A percentile compares a stretch with the other conserved stretches of the same genome.
Evolutionary conservation across 768 basidiomycete genomes (phyloP).

Genomic region (Suillus hirtellus): DNA sequence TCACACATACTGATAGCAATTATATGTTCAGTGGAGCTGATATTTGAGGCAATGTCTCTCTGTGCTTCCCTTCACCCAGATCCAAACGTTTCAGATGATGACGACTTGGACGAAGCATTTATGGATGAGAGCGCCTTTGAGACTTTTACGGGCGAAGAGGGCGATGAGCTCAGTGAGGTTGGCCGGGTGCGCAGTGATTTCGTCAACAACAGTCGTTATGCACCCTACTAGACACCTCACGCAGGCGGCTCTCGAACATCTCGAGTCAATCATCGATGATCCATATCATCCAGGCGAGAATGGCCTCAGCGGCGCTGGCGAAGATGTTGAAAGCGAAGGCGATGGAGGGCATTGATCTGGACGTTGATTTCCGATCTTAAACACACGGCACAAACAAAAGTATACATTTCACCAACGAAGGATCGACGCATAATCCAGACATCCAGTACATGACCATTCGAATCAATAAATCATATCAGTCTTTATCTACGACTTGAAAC

Average conservation of each 20-base stretch:
- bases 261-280: conserved; percentile 80
- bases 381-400: neutral
- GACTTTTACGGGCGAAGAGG: conserved; percentile 56
- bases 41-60: conserved; percentile 83
- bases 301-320: conserved; percentile 19
- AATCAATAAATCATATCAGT: conserved; percentile 3
- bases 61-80: conserved; percentile 90
- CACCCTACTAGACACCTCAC: conserved; percentile 74
- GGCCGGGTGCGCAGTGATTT: conserved; percentile 95
- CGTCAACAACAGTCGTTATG: conserved; percentile 70
- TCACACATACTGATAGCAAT: conserved; percentile 9
- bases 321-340: conserved; percentile 16
- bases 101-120: conserved; percentile 56
- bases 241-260: conserved; percentile 79
- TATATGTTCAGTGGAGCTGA: conserved; percentile 62
- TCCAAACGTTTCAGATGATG: conserved; percentile 40
- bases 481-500: conserved; percentile 1
- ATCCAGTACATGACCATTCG: neutral
- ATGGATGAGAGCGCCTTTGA: conserved; percentile 49
- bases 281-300: conserved; percentile 27
- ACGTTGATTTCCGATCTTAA: neutral
- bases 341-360: conserved; percentile 2
- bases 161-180: conserved; percentile 78
- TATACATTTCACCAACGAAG: conserved; percentile 2
- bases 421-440: conserved; percentile 1